These are phyloP conservation scores for Coleophoma eucalyptorum DNA, from an alignment of 2,329 filamentous ascomycete genomes.

Conservation along the genomic window DNA sequence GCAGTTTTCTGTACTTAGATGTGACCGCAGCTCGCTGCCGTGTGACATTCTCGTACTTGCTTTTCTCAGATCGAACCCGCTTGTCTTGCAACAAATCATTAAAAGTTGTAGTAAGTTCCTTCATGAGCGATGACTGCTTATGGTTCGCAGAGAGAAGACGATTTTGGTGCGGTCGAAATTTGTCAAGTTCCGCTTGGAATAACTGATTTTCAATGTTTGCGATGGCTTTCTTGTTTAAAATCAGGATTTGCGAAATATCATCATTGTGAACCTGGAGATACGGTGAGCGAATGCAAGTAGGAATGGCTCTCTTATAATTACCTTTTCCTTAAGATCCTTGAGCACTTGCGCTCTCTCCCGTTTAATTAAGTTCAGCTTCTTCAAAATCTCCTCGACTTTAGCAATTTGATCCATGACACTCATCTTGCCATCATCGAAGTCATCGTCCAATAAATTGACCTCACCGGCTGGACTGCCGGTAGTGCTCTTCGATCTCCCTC, in stretches of 20 bases:
- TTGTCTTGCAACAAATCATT: constrained; percentile 89
- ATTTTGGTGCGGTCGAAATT: constrained; percentile 90
- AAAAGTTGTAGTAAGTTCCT: constrained; percentile 86
- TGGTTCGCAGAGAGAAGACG: constrained; percentile 89
- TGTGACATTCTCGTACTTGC: constrained; percentile 87
- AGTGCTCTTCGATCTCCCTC: constrained; percentile 53
- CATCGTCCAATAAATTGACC: constrained; percentile 82
- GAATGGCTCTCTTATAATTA: constrained; percentile 29
- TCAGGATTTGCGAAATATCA: constrained; percentile 95
- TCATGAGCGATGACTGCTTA: constrained; percentile 91
- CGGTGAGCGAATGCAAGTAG: no score
- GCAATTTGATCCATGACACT: constrained; percentile 88
- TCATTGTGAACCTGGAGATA: constrained; percentile 77
- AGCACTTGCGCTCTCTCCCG: constrained; percentile 86
- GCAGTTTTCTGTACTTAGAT: constrained; percentile 83
- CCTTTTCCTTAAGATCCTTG: constrained; percentile 97
- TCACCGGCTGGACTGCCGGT: constrained; percentile 58
- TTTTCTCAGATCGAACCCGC: constrained; percentile 88
- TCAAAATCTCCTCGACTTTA: constrained; percentile 83
- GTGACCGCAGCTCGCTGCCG: constrained; percentile 78
- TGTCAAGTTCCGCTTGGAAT: constrained; percentile 95
- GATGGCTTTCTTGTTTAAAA: constrained; percentile 96
- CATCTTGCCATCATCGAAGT: constrained; percentile 75
- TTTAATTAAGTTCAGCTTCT: constrained; percentile 90
- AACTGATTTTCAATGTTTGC: constrained; percentile 87